phyloP scores from a whole-genome alignment of 148 eudicot species.

The Arctostaphylos glauca region DNA sequence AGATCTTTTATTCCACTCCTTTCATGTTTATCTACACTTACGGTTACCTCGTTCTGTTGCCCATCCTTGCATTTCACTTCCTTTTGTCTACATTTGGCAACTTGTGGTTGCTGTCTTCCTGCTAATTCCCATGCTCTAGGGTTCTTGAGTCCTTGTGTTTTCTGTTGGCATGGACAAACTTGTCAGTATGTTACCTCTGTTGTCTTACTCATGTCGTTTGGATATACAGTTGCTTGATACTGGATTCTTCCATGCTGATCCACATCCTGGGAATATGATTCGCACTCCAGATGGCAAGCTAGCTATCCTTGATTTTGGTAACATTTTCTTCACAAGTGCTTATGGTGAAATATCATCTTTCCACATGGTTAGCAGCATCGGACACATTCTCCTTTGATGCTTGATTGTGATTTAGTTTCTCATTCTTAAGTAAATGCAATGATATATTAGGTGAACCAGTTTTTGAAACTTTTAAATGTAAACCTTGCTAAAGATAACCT shows the following conservation, averaged over 20 bases:
- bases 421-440: background rate
- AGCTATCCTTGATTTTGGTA: slow-evolving; percentile 96
- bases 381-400: background rate
- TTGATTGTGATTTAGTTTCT: background rate
- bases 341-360: background rate
- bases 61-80: background rate
- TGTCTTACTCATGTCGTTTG: slow-evolving; percentile 18
- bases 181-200: background rate
- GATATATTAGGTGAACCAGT: background rate
- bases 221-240: slow-evolving; percentile 88
- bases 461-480: background rate
- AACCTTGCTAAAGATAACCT: background rate
- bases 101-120: background rate
- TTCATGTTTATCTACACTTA: background rate
- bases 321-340: slow-evolving; percentile 11
- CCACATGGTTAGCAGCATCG: background rate
- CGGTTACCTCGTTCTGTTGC: background rate
- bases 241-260: slow-evolving; percentile 99
- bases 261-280: slow-evolving; percentile 97
- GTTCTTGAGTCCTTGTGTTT: background rate
- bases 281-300: slow-evolving; percentile 98
- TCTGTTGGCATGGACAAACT: background rate
- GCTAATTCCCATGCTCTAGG: background rate
- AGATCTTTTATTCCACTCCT: background rate
- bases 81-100: background rate